phyloP scores from a whole-genome alignment of 1,284 basidiomycete genomes.

The Fistulina hepatica region DNA sequence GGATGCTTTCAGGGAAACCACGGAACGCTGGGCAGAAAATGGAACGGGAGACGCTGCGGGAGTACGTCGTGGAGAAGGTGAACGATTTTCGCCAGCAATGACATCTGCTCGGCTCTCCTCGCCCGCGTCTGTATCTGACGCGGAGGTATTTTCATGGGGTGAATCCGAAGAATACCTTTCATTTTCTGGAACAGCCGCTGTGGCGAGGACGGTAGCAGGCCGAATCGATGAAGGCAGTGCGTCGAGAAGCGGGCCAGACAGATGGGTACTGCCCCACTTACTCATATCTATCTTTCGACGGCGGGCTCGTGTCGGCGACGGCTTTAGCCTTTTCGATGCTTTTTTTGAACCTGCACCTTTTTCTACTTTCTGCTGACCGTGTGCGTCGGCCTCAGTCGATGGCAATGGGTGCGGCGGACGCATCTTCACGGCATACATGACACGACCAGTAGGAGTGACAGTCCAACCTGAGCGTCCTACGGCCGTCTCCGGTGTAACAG shows the following conservation, averaged over 20 bases:
- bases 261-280: constrained; percentile 51
- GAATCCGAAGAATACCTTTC: too few species aligned
- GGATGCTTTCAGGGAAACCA: neutral
- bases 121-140: neutral
- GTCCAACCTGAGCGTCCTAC: constrained; percentile 47
- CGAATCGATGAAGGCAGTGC: too few species aligned
- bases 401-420: constrained; percentile 52
- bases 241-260: constrained; percentile 58
- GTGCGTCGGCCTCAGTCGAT: constrained; percentile 18
- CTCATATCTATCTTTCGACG: constrained; percentile 54
- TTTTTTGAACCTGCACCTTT: constrained; percentile 13
- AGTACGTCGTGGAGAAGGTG: neutral
- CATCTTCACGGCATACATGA: constrained; percentile 57
- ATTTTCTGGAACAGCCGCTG: neutral
- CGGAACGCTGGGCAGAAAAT: neutral
- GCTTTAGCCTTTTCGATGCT: constrained; percentile 15
- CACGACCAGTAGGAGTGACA: constrained; percentile 50
- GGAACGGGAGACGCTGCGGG: neutral
- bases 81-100: neutral
- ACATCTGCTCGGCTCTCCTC: neutral
- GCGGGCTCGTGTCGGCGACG: constrained; percentile 31
- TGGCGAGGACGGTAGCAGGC: too few species aligned
- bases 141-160: neutral
- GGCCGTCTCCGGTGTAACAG: constrained; percentile 46
- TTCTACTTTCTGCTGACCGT: constrained; percentile 15